phyloP scores from a whole-genome alignment of 805 yeast species.

The Candida railenensis region DNA sequence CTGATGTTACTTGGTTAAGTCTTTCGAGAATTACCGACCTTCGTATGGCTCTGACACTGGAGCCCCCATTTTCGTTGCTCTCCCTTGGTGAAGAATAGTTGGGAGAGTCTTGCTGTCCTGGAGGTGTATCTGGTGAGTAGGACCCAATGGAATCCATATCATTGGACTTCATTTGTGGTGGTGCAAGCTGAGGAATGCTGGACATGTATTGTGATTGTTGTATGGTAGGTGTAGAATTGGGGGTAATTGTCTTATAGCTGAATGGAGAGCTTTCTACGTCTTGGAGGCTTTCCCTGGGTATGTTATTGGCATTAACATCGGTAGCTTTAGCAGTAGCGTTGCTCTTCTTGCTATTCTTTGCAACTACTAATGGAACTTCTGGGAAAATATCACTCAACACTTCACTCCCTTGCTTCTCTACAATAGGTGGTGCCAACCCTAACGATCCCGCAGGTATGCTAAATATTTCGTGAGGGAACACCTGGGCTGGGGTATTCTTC shows the following conservation, averaged over 20 bases:
- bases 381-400: constrained; percentile 41
- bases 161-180: neutral
- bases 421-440: constrained; percentile 7
- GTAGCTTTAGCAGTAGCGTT: neutral
- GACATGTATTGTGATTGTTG: neutral
- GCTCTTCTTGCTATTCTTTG: constrained; percentile 1
- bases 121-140: constrained; percentile 38
- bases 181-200: neutral
- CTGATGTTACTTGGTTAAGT: constrained; percentile 38
- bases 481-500: neutral
- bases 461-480: constrained; percentile 5
- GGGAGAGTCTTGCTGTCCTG: constrained; percentile 5
- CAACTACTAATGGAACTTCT: constrained; percentile 30
- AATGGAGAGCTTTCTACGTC: constrained; percentile 1
- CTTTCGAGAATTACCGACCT: constrained; percentile 38
- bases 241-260: neutral
- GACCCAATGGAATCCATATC: constrained; percentile 36
- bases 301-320: neutral
- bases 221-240: neutral
- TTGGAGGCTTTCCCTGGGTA: neutral
- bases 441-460: constrained; percentile 5
- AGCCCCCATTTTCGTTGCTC: neutral
- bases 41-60: constrained; percentile 15
- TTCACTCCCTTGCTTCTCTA: constrained; percentile 40
- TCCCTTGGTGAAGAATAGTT: neutral